Conservation (phyloP, 169 alveolate genomes). For the Babesia ovis region DNA sequence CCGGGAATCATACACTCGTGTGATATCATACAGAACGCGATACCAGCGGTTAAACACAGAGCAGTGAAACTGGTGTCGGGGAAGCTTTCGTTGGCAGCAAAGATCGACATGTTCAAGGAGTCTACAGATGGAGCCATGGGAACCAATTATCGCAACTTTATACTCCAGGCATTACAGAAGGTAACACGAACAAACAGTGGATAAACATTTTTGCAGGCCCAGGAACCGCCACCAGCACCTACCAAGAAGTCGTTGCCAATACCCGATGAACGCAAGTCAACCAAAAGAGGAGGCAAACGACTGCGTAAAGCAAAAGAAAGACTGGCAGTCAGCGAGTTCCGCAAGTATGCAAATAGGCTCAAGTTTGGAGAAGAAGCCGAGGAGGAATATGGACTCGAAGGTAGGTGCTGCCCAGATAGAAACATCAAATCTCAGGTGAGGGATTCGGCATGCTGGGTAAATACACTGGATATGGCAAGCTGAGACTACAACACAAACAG, state of each 20-base stretch:
- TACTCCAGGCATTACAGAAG: conserved; percentile 66
- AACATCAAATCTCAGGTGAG: conserved; percentile 23
- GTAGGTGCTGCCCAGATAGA: neutral
- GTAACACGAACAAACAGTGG: conserved; percentile 7
- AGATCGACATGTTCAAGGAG: conserved; percentile 79
- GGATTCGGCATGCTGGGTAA: conserved; percentile 68
- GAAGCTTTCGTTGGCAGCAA: conserved; percentile 83
- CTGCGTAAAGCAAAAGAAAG: conserved; percentile 83
- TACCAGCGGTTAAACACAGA: conserved; percentile 70
- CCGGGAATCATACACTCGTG: conserved; percentile 75
- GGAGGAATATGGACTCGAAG: conserved; percentile 79
- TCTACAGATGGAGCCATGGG: conserved; percentile 74
- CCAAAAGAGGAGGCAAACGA: conserved; percentile 86
- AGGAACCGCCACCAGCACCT: conserved; percentile 83
- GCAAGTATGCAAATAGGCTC: conserved; percentile 82
- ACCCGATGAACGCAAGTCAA: conserved; percentile 82
- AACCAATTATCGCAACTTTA: conserved; percentile 59
- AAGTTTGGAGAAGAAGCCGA: conserved; percentile 85
- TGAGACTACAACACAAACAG: conserved; percentile 49
- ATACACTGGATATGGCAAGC: conserved; percentile 54
- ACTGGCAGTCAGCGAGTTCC: conserved; percentile 78
- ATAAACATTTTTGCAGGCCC: conserved; percentile 58
- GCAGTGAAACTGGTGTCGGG: conserved; percentile 83
- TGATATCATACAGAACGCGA: conserved; percentile 78
- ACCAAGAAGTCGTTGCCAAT: conserved; percentile 84